These are phyloP conservation scores for Citrus sp. DNA, from an alignment of 345 rosid genomes.

Conservation along the genomic window DNA sequence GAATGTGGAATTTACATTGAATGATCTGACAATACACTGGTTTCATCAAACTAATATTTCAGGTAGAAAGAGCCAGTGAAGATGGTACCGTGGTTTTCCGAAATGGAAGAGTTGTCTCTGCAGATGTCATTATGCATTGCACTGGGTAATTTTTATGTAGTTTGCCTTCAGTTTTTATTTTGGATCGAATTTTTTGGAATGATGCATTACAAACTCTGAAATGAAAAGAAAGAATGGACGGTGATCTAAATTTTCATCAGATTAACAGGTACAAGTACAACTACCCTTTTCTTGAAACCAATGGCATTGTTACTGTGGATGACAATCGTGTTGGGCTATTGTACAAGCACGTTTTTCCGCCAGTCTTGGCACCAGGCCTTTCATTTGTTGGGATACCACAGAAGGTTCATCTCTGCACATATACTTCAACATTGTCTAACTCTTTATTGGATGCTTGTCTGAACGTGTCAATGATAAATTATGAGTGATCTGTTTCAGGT, in stretches of 20 bases:
- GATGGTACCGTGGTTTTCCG: slow-evolving; percentile 68
- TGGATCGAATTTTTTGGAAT: background rate
- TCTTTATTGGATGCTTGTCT: background rate
- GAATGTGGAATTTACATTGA: background rate
- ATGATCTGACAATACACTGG: slow-evolving; percentile 2
- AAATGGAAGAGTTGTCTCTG: slow-evolving; percentile 42
- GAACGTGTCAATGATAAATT: background rate
- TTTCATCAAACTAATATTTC: slow-evolving; percentile 17
- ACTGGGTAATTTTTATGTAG: slow-evolving; percentile 48
- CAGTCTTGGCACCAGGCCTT: slow-evolving; percentile 61
- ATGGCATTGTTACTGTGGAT: slow-evolving; percentile 61
- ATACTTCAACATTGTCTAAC: background rate
- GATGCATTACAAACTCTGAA: too few species aligned
- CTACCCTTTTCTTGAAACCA: slow-evolving; percentile 82
- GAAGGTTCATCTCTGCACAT: background rate
- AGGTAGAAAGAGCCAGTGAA: slow-evolving; percentile 51
- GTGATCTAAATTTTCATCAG: background rate
- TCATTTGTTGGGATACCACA: slow-evolving; percentile 42
- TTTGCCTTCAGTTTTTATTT: background rate
- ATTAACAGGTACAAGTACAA: slow-evolving; percentile 66
- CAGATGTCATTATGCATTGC: slow-evolving; percentile 71
- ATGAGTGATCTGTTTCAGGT: slow-evolving; percentile 27
- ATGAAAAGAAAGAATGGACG: background rate
- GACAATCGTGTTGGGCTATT: slow-evolving; percentile 74
- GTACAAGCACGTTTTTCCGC: slow-evolving; percentile 75